A percentile compares a stretch with the other conserved stretches of the same genome.
Conservation (phyloP, 495 filamentous ascomycete species). For the Coniosporium apollinis region DNA sequence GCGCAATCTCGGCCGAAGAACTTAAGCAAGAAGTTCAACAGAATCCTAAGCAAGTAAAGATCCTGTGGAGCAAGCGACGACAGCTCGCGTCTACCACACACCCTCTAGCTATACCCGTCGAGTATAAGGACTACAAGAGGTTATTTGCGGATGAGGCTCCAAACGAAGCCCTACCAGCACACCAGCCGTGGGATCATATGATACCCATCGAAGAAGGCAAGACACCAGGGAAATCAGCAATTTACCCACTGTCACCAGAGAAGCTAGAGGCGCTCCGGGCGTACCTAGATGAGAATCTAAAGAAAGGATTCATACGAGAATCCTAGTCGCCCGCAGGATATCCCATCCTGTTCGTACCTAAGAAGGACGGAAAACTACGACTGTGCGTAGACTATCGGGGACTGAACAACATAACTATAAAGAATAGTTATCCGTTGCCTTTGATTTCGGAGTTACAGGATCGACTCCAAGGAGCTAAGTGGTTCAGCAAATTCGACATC, state of each 20-base stretch:
- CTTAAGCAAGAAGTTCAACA: no score
- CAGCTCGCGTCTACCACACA: no score
- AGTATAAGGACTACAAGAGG: no score
- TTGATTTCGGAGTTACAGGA: constrained; percentile 12
- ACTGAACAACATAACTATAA: constrained; percentile 17
- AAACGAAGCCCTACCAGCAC: constrained; percentile 7
- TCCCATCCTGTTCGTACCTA: constrained; percentile 16
- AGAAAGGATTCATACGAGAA: constrained; percentile 9
- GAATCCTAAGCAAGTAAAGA: no score
- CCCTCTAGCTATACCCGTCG: no score
- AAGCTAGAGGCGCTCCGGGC: constrained; percentile 6
- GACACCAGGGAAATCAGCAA: constrained; percentile 3
- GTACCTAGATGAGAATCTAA: constrained; percentile 13
- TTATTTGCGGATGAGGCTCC: no score
- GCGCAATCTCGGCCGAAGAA: no score
- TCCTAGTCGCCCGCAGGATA: constrained; percentile 7
- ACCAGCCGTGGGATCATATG: constrained; percentile 5
- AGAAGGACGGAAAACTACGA: constrained; percentile 14
- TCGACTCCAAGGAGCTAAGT: constrained; percentile 12
- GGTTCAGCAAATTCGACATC: constrained; percentile 15
- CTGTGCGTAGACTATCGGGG: constrained; percentile 16
- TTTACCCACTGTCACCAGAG: constrained; percentile 9
- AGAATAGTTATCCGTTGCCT: constrained; percentile 15
- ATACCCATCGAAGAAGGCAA: constrained; percentile 1
- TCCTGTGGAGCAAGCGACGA: no score